These are phyloP conservation scores for Paramecium primaurelia DNA, from an alignment of 73 alveolate genomes.

Conservation along the genomic window DNA sequence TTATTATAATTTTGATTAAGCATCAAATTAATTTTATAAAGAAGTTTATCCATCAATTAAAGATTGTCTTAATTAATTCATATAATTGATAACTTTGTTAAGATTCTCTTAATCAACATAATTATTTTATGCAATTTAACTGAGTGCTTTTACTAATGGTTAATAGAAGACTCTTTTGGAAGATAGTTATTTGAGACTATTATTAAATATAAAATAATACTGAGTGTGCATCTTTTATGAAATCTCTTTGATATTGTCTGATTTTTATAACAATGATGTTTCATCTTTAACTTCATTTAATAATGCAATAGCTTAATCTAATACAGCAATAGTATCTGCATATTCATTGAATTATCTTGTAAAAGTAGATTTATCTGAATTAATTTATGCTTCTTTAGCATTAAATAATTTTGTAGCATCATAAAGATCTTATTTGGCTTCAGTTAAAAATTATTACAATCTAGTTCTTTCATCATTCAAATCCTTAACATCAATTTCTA, in stretches of 20 bases:
- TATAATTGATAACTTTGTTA: constrained; percentile 2
- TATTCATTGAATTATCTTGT: neutral
- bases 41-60: constrained; percentile 23
- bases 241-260: neutral
- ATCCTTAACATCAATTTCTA: constrained; percentile 6
- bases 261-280: neutral
- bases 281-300: constrained; percentile 17
- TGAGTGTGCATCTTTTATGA: neutral
- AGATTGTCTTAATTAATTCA: constrained; percentile 16
- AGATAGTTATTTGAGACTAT: neutral
- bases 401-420: constrained; percentile 15
- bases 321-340: neutral
- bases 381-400: constrained; percentile 12
- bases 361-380: neutral
- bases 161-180: constrained; percentile 10
- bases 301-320: constrained; percentile 19
- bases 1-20: neutral
- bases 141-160: constrained; percentile 24
- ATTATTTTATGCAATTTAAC: neutral
- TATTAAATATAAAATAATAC: neutral
- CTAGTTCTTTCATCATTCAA: neutral
- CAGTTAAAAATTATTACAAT: neutral
- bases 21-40: neutral
- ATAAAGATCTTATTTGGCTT: neutral
- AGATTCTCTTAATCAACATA: constrained; percentile 34